Evolutionary conservation across 2,329 filamentous ascomycete genomes (phyloP).

Genomic region (Fusarium sp.): DNA sequence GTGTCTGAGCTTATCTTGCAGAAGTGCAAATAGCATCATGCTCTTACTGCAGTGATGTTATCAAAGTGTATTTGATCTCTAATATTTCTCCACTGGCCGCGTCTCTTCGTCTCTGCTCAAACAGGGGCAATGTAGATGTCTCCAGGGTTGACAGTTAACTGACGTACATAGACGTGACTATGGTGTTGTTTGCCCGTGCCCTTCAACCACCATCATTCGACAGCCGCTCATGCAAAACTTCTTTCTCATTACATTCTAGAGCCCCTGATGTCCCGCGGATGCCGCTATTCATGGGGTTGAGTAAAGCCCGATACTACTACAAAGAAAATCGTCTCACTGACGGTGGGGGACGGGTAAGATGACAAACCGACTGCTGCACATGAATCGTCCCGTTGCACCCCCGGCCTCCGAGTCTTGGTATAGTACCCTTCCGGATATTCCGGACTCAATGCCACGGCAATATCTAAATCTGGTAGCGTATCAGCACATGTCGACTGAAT

Average conservation of each 20-base stretch:
- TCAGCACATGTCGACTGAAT: neutral
- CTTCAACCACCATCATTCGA: conserved; percentile 33
- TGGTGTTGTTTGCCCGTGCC: conserved; percentile 40
- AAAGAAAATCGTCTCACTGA: neutral
- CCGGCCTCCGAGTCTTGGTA: conserved; percentile 7
- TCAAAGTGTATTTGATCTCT: conserved; percentile 8
- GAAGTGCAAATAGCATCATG: conserved; percentile 2
- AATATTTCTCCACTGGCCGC: neutral
- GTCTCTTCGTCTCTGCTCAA: neutral
- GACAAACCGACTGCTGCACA: neutral
- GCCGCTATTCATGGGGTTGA: neutral
- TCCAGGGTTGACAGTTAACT: neutral
- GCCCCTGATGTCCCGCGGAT: conserved; percentile 1
- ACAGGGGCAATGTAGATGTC: neutral
- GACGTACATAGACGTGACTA: conserved; percentile 27
- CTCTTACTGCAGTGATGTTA: neutral
- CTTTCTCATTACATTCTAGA: conserved; percentile 1
- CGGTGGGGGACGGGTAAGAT: conserved; percentile 23
- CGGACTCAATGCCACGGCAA: neutral
- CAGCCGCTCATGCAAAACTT: neutral
- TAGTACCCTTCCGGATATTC: conserved; percentile 22
- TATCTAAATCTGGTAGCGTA: neutral
- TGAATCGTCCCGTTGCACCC: neutral
- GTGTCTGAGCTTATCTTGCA: conserved; percentile 2
- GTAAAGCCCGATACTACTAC: conserved; percentile 4